Percentiles rank a stretch among this genome's conserved stretches.
phyloP scores from a whole-genome alignment of 106 monocot species.

The Acanthochlamys bracteata region DNA sequence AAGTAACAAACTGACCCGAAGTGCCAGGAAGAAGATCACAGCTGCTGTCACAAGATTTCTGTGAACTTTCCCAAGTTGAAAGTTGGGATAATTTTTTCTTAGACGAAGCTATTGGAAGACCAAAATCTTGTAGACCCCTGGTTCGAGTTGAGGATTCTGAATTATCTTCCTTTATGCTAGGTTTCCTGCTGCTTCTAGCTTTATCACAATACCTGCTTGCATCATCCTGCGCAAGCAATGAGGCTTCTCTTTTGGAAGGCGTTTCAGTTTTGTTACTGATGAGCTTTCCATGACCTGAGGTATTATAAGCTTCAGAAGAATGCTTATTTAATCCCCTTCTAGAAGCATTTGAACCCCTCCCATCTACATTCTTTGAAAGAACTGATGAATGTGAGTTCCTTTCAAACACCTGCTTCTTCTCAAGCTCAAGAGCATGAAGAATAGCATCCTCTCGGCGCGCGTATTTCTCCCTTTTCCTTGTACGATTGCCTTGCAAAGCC shows the following conservation, averaged over 20 bases:
- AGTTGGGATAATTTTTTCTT: conserved; percentile 41
- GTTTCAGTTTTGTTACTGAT: conserved; percentile 16
- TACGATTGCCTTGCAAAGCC: conserved; percentile 64
- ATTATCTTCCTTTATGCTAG: conserved; percentile 24
- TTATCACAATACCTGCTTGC: conserved; percentile 12
- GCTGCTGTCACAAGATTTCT: conserved; percentile 21
- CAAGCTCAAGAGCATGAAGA: conserved; percentile 97
- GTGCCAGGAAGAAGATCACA: conserved; percentile 13
- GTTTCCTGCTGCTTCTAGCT: conserved; percentile 23
- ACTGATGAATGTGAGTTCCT: conserved; percentile 14
- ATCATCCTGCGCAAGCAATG: conserved; percentile 19
- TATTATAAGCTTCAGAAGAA: conserved; percentile 21
- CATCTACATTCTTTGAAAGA: conserved; percentile 15
- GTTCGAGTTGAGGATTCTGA: conserved; percentile 38
- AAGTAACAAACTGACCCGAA: no score
- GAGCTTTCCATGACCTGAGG: conserved; percentile 17
- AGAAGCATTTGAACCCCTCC: conserved; percentile 18
- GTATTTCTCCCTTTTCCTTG: conserved; percentile 95
- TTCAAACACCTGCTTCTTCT: conserved; percentile 47
- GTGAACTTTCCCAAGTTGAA: conserved; percentile 25
- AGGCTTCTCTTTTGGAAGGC: conserved; percentile 17
- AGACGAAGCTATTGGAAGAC: conserved; percentile 37
- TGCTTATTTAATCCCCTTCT: conserved; percentile 23
- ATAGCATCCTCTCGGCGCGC: conserved; percentile 97
- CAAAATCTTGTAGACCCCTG: conserved; percentile 69